Evolutionary conservation across 352 stramenopile genomes (phyloP).

Genomic region (Globisporangium irregulare): DNA sequence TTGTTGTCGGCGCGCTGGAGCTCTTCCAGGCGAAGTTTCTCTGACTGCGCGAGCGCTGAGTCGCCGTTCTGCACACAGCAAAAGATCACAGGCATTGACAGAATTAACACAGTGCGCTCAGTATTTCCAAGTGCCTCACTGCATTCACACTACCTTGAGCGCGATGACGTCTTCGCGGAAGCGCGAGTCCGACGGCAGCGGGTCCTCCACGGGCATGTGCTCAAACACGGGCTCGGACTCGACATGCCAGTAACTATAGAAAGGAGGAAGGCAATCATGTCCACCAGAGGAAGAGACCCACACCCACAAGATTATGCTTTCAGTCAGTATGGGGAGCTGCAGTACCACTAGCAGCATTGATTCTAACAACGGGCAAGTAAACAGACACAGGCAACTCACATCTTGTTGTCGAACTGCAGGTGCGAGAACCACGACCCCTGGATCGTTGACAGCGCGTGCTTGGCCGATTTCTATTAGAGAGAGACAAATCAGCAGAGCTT

Average conservation of each 20-base stretch:
- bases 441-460: conserved; percentile 39
- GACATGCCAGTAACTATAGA: conserved; percentile 61
- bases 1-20: conserved; percentile 59
- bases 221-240: conserved; percentile 63
- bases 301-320: neutral
- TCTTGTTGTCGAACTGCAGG: conserved; percentile 65
- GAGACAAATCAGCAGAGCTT: neutral
- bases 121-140: too few species aligned
- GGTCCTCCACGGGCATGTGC: conserved; percentile 36
- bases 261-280: neutral
- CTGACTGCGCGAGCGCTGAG: conserved; percentile 46
- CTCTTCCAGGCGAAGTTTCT: conserved; percentile 73
- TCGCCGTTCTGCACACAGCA: conserved; percentile 36
- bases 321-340: neutral
- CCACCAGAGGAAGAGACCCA: neutral
- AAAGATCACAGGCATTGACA: neutral
- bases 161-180: conserved; percentile 64
- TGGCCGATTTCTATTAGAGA: conserved; percentile 37
- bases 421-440: conserved; percentile 71
- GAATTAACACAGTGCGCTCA: neutral
- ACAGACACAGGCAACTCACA: conserved; percentile 22
- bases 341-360: neutral
- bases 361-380: neutral
- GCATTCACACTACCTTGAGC: conserved; percentile 32
- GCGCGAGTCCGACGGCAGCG: conserved; percentile 56